Percentiles rank a stretch among this genome's conserved stretches.
These are phyloP conservation scores for Tremella fuciformis DNA, from an alignment of 768 basidiomycete species.

Conservation along the genomic window DNA sequence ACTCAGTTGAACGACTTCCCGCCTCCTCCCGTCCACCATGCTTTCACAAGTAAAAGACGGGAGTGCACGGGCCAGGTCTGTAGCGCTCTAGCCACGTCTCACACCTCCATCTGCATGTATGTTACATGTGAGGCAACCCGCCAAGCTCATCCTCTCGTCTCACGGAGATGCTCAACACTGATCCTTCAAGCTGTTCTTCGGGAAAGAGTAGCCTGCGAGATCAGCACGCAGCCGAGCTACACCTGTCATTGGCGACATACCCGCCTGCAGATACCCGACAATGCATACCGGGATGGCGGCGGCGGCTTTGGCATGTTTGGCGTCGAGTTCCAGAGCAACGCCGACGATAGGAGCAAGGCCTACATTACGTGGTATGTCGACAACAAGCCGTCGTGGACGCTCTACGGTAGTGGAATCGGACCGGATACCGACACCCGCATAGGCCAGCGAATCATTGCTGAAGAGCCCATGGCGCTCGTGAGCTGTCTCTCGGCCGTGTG, in stretches of 20 bases:
- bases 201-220: neutral
- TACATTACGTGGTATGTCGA: constrained; percentile 50
- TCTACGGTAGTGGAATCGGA: constrained; percentile 63
- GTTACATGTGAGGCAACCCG: too few relatives aligned
- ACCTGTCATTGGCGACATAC: constrained; percentile 12
- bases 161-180: neutral
- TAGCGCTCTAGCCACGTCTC: too few relatives aligned
- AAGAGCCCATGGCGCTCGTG: constrained; percentile 85
- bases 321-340: constrained; percentile 54
- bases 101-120: too few relatives aligned
- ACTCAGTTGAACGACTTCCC: too few relatives aligned
- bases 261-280: constrained; percentile 55
- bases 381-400: constrained; percentile 53
- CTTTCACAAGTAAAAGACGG: too few relatives aligned
- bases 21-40: too few relatives aligned
- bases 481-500: constrained; percentile 15
- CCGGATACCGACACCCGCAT: constrained; percentile 65
- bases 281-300: constrained; percentile 32
- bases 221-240: neutral
- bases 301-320: constrained; percentile 52
- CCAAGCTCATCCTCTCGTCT: too few relatives aligned
- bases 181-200: constrained; percentile 5
- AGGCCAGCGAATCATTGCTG: constrained; percentile 66
- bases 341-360: constrained; percentile 37
- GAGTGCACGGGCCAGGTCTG: too few relatives aligned